A percentile compares a stretch with the other conserved stretches of the same genome.
Evolutionary conservation across 768 basidiomycete species (phyloP).

Genomic region (Boletus rubroflammeus): DNA sequence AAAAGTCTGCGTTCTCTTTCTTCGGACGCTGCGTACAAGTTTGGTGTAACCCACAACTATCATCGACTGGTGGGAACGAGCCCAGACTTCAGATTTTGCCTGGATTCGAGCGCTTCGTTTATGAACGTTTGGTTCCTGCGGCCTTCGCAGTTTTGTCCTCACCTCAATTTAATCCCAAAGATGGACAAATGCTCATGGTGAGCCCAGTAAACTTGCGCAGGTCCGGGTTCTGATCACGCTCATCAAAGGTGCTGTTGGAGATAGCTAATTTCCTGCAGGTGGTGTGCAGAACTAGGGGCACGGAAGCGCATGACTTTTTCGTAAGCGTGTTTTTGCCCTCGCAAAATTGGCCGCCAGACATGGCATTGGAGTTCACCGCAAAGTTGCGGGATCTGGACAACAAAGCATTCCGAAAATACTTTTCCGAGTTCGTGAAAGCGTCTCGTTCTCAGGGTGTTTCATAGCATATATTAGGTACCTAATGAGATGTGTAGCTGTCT

Average conservation of each 20-base stretch:
- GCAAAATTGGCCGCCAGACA: conserved; percentile 80
- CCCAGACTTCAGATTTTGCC: conserved; percentile 48
- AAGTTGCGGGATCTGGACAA: conserved; percentile 72
- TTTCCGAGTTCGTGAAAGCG: conserved; percentile 76
- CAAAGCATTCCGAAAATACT: conserved; percentile 82
- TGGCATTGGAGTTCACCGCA: conserved; percentile 70
- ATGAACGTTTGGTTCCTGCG: conserved; percentile 77
- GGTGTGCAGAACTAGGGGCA: conserved; percentile 70
- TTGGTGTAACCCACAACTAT: conserved; percentile 59
- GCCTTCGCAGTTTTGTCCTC: conserved; percentile 79
- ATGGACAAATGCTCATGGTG: conserved; percentile 82
- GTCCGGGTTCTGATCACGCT: not conserved
- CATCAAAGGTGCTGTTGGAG: conserved; percentile 76
- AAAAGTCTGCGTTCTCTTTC: conserved; percentile 80
- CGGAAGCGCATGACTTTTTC: conserved; percentile 83
- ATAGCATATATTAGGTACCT: conserved; percentile 34
- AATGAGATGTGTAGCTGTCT: not conserved
- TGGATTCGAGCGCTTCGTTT: conserved; percentile 90
- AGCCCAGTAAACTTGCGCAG: conserved; percentile 26
- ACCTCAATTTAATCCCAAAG: conserved; percentile 81
- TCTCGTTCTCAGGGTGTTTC: conserved; percentile 53
- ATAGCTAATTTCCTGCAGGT: conserved; percentile 82
- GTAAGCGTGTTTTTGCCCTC: conserved; percentile 78
- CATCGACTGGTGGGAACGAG: conserved; percentile 34
- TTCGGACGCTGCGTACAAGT: conserved; percentile 61